These are phyloP conservation scores for Trichoderma gracile DNA, from an alignment of 2,329 filamentous ascomycete genomes.

Conservation along the genomic window DNA sequence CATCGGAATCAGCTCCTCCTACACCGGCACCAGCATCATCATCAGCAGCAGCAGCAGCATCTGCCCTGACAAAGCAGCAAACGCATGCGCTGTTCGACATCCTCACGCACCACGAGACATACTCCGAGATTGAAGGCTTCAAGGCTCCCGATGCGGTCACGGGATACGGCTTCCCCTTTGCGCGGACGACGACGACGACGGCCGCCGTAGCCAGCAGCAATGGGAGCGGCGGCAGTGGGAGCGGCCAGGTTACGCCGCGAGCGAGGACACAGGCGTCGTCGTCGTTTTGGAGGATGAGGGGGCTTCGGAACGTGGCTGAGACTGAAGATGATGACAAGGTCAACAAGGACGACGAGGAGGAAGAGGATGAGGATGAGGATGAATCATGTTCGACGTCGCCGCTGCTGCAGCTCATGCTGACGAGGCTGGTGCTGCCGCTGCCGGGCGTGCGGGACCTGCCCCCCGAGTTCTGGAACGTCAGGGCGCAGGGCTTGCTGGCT, in stretches of 20 bases:
- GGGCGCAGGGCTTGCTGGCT: conserved; percentile 59
- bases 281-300: conserved; percentile 25
- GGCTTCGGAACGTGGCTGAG: conserved; percentile 31
- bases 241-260: conserved; percentile 35
- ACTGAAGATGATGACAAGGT: no score
- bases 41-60: neutral
- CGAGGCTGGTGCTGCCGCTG: conserved; percentile 63
- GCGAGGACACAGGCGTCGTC: conserved; percentile 33
- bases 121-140: conserved; percentile 71
- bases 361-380: conserved; percentile 13
- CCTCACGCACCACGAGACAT: conserved; percentile 60
- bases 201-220: neutral
- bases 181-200: conserved; percentile 28
- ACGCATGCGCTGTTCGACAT: conserved; percentile 59
- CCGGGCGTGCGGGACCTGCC: conserved; percentile 67
- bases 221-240: conserved; percentile 24
- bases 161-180: conserved; percentile 71
- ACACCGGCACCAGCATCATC: neutral
- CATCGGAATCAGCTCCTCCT: neutral
- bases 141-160: conserved; percentile 64
- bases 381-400: conserved; percentile 58
- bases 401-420: conserved; percentile 67
- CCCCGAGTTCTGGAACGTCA: conserved; percentile 64
- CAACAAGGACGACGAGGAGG: conserved; percentile 28
- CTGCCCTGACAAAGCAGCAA: conserved; percentile 42